Evolutionary conservation across 1,284 basidiomycete genomes (phyloP).

Genomic region (Wolfiporia cocos): DNA sequence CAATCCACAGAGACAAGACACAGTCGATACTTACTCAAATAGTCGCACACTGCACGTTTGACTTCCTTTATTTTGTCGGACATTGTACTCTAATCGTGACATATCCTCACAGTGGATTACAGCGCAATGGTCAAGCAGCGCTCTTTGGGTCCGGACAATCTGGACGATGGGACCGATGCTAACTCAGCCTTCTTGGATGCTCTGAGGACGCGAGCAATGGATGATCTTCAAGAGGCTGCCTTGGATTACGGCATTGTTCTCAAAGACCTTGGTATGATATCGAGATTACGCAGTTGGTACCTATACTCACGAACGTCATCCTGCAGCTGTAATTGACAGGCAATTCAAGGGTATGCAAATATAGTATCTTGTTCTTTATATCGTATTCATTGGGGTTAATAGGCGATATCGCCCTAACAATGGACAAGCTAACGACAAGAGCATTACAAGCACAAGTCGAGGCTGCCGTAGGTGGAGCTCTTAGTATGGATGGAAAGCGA

Average conservation of each 20-base stretch:
- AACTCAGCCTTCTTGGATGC: constrained; percentile 76
- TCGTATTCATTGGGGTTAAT: background rate
- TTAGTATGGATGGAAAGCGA: background rate
- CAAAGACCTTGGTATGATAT: constrained; percentile 67
- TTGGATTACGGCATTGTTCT: constrained; percentile 74
- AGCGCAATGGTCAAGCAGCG: constrained; percentile 72
- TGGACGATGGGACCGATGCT: constrained; percentile 61
- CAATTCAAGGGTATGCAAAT: constrained; percentile 62
- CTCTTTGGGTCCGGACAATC: constrained; percentile 64
- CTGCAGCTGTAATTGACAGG: constrained; percentile 69
- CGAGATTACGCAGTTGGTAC: too few relatives aligned
- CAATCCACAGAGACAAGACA: constrained; percentile 56
- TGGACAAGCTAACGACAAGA: constrained; percentile 78
- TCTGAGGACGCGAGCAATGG: constrained; percentile 74
- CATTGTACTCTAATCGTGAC: background rate
- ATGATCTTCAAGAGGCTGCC: constrained; percentile 73
- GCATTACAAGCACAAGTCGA: constrained; percentile 80
- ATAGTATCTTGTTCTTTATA: background rate
- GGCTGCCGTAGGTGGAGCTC: constrained; percentile 51
- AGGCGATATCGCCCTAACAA: constrained; percentile 68
- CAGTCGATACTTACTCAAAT: constrained; percentile 81
- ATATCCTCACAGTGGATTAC: constrained; percentile 36
- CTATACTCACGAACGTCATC: too few relatives aligned
- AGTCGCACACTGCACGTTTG: constrained; percentile 55
- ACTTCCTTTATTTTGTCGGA: constrained; percentile 14